phyloP scores from a whole-genome alignment of 2,329 filamentous ascomycete species.

The Pezicula carpinea region DNA sequence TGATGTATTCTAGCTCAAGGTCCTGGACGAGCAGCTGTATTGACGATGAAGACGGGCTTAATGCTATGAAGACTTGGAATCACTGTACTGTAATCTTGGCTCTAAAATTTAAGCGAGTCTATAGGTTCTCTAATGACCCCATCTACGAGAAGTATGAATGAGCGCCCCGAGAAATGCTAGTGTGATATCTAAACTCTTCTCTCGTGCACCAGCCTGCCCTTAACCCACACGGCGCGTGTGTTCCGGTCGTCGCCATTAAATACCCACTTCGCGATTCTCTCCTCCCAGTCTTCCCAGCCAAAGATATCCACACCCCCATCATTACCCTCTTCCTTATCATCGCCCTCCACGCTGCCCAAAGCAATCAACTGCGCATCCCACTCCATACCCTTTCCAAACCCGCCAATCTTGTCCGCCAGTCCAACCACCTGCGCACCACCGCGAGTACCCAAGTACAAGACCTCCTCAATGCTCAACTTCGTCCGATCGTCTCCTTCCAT shows the following conservation, averaged over 20 bases:
- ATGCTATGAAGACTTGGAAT: neutral
- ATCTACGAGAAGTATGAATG: neutral
- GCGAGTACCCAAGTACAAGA: constrained; percentile 78
- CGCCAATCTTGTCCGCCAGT: constrained; percentile 66
- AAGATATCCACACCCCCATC: constrained; percentile 78
- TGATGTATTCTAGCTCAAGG: no score
- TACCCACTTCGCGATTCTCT: constrained; percentile 88
- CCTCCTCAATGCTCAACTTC: constrained; percentile 81
- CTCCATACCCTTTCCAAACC: constrained; percentile 79
- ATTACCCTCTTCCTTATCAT: constrained; percentile 30
- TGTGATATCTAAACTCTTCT: constrained; percentile 25
- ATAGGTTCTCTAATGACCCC: neutral
- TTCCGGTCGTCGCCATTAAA: constrained; percentile 93
- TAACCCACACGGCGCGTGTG: constrained; percentile 84
- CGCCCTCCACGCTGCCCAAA: constrained; percentile 45
- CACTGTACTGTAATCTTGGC: neutral
- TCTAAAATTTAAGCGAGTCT: no score
- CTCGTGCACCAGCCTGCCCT: constrained; percentile 73
- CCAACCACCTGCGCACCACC: constrained; percentile 82
- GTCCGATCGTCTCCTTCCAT: constrained; percentile 45
- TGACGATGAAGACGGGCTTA: no score
- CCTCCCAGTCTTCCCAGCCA: constrained; percentile 85
- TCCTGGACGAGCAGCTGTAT: no score
- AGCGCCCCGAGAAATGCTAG: neutral
- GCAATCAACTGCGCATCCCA: constrained; percentile 86